Conservation (phyloP, 2,329 filamentous ascomycete species). For the Penicillium sp. region DNA sequence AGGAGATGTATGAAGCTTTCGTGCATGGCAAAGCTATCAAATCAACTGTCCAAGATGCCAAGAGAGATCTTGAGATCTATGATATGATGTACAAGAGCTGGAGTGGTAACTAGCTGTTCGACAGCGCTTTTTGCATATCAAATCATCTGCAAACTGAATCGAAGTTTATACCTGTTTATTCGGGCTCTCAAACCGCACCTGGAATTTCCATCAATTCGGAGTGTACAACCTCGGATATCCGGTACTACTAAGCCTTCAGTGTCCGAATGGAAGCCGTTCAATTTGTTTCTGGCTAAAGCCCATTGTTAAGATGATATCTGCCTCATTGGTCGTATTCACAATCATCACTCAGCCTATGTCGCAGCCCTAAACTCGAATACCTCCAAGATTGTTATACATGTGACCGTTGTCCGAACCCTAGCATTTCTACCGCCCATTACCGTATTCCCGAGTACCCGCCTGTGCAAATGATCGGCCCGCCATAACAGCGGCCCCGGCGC, state of each 20-base stretch:
- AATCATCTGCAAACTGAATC: background rate
- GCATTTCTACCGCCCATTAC: too few relatives aligned
- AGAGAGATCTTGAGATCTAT: conserved; percentile 44
- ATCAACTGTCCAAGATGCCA: conserved; percentile 47
- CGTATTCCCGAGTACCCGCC: background rate
- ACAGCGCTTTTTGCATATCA: background rate
- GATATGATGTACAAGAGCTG: conserved; percentile 35
- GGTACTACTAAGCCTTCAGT: background rate
- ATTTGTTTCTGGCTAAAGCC: background rate
- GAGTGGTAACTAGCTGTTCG: conserved; percentile 1
- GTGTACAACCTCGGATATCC: background rate
- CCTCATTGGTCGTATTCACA: background rate
- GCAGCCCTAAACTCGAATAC: background rate
- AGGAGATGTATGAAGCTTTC: conserved; percentile 43
- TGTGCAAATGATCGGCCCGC: background rate
- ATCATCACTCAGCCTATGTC: background rate
- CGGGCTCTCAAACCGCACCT: background rate
- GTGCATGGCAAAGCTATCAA: conserved; percentile 45
- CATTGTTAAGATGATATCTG: background rate
- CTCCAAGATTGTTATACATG: background rate
- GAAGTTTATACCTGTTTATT: too few relatives aligned
- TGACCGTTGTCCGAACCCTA: background rate
- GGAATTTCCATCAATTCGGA: background rate
- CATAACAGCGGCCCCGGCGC: background rate
- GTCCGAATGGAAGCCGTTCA: background rate